These are phyloP conservation scores for Emydomyces testavorans DNA, from an alignment of 2,329 filamentous ascomycete genomes.

Conservation along the genomic window DNA sequence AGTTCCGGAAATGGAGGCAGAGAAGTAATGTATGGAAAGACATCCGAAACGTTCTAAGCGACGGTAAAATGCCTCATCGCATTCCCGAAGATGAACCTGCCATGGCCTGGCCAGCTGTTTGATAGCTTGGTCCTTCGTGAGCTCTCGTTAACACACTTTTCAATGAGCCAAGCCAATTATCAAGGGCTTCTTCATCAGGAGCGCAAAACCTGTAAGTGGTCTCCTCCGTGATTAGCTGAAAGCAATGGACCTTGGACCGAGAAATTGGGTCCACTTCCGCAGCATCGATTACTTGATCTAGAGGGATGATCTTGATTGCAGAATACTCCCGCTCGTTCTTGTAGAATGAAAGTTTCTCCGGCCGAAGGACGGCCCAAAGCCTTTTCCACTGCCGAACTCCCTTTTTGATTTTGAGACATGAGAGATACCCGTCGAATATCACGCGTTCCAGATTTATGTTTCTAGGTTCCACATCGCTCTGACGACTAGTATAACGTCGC, in stretches of 20 bases:
- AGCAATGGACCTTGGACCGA: constrained; percentile 70
- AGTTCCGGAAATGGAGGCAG: not conserved
- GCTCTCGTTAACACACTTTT: constrained; percentile 50
- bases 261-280: constrained; percentile 86
- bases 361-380: constrained; percentile 81
- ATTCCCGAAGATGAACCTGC: not conserved
- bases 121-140: constrained; percentile 5
- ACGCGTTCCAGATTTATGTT: constrained; percentile 68
- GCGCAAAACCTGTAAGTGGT: constrained; percentile 70
- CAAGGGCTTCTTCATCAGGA: constrained; percentile 66
- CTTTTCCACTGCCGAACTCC: constrained; percentile 91
- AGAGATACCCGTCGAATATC: constrained; percentile 87
- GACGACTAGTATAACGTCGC: constrained; percentile 51
- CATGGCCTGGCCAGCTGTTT: not conserved
- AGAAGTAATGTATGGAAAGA: not conserved
- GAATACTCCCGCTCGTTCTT: constrained; percentile 87
- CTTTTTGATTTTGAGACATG: constrained; percentile 64
- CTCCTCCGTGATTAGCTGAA: constrained; percentile 90
- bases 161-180: constrained; percentile 77
- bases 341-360: constrained; percentile 76
- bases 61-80: not conserved
- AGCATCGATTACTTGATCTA: constrained; percentile 70
- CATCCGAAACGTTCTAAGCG: not conserved
- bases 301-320: constrained; percentile 66
- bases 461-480: constrained; percentile 42